Base-by-base conservation (phyloP, 2,329 filamentous ascomycete species). In the Diaporthe nobilis region DNA sequence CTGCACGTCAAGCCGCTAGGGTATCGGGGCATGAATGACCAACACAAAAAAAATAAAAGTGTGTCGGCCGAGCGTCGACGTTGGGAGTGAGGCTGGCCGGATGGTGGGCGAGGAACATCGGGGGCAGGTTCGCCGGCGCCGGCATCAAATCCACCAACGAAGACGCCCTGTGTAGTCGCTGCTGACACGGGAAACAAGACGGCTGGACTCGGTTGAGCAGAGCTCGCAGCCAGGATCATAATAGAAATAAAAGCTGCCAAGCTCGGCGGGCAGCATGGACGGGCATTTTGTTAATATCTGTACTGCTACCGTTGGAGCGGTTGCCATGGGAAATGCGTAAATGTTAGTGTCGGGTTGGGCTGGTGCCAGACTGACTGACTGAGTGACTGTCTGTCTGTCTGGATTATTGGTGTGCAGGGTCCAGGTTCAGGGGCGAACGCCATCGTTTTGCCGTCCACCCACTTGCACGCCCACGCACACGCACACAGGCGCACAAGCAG, bases 391-490 rank as follows among this genome's bases (percentile, higher is more conserved):
- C 60, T 65, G 60, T 37, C 37, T 37, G 39, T 44, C 34, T 42
- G 47, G 34, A 9, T 34, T 51, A 42, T 20, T 68, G 57, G 71
- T 44, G 53, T 47, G 60, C 74, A 75, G 71, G 74, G 74, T 73
- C 70, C 71, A 73, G 74, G 74, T 70, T 70, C 65, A 70, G 65
- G 65, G 65, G 65, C 49, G 65, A 70, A 55, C 65, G 65, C 47
- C 65, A 70, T 70, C 22, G 49, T 70, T 70, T 70, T 70, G 65
- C 65, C 65, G 65, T 70, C 65, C 65, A 70, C 49, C 65, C 65
- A 70, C 65, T 55, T 42, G 34, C n/a, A 13, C n/a, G 49, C 65
- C 8, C 63, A 17, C 60, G 28, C 49, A 20, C 49, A 39, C 65
- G 4, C 44, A 25, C 58, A n/a, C 37, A 51, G 31, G 31, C 63